phyloP scores from a whole-genome alignment of 768 basidiomycete genomes.

The Sarcodon aspratus region DNA sequence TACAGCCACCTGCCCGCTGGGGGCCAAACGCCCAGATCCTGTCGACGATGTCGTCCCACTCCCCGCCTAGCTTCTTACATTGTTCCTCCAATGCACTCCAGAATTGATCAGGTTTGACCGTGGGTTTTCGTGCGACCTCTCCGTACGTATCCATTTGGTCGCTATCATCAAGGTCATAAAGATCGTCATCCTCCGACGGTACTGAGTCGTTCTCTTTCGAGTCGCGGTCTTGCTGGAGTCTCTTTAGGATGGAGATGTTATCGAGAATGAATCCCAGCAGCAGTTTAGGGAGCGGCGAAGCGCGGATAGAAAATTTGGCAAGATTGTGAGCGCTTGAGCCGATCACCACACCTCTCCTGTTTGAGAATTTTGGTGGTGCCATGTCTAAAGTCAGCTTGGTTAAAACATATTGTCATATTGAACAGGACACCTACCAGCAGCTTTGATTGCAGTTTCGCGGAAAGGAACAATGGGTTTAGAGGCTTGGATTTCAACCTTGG shows the following conservation, averaged over 20 bases:
- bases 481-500: slow-evolving; percentile 83
- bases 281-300: slow-evolving; percentile 59
- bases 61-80: slow-evolving; percentile 54
- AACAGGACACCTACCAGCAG: slow-evolving; percentile 35
- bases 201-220: slow-evolving; percentile 7
- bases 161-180: slow-evolving; percentile 15
- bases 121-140: slow-evolving; percentile 49
- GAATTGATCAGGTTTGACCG: slow-evolving; percentile 64
- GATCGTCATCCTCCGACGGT: slow-evolving; percentile 20
- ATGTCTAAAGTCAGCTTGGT: slow-evolving; percentile 49
- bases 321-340: slow-evolving; percentile 58
- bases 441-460: slow-evolving; percentile 86
- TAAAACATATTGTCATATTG: not conserved
- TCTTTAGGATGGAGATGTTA: slow-evolving; percentile 54
- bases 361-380: slow-evolving; percentile 71
- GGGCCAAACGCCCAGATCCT: slow-evolving; percentile 90
- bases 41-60: slow-evolving; percentile 69
- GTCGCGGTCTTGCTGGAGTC: slow-evolving; percentile 40
- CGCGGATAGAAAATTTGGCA: slow-evolving; percentile 77
- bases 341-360: slow-evolving; percentile 66
- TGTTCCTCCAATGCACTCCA: slow-evolving; percentile 61
- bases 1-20: slow-evolving; percentile 72
- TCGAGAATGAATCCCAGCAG: slow-evolving; percentile 71
- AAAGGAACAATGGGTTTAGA: slow-evolving; percentile 97
- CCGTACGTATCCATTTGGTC: slow-evolving; percentile 30